Percentiles rank a stretch among this genome's conserved stretches.
phyloP scores from a whole-genome alignment of 179 eudicot species.

The Corrigiola litoralis region DNA sequence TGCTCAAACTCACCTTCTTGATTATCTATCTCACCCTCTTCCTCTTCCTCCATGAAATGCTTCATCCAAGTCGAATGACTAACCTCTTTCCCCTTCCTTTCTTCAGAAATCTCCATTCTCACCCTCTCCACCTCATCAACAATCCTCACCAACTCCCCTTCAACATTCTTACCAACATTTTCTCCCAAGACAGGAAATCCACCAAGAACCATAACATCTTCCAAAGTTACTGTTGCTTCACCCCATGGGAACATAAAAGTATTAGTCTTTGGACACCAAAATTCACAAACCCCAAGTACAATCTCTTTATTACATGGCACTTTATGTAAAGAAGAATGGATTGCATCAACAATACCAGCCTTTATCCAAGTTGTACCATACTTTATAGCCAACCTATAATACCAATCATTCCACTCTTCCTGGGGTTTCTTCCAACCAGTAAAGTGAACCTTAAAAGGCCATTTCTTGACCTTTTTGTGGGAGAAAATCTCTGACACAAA shows the following conservation, averaged over 20 bases:
- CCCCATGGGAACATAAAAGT: conserved; percentile 54
- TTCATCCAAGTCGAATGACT: conserved; percentile 20
- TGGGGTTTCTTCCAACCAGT: conserved; percentile 25
- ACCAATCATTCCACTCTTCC: conserved; percentile 24
- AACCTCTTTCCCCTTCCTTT: neutral
- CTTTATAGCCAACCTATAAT: conserved; percentile 7
- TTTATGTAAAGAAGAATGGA: conserved; percentile 21
- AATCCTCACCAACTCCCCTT: neutral
- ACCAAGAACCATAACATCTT: conserved; percentile 32
- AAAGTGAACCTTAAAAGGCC: conserved; percentile 26
- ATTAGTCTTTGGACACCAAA: conserved; percentile 24
- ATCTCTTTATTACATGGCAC: conserved; percentile 17
- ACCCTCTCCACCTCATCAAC: conserved; percentile 8
- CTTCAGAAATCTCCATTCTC: neutral
- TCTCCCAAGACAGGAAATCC: conserved; percentile 29
- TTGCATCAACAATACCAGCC: conserved; percentile 26
- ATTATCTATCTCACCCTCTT: conserved; percentile 14
- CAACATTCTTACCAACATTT: neutral
- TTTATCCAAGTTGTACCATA: conserved; percentile 27
- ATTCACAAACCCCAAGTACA: conserved; percentile 19
- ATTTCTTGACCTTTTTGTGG: conserved; percentile 14
- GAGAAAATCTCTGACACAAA: conserved; percentile 16
- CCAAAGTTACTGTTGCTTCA: conserved; percentile 31
- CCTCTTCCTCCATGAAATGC: conserved; percentile 23
- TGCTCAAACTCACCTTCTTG: conserved; percentile 23